Conservation (phyloP, 2,329 filamentous ascomycete genomes). For the Botryotinia convoluta region DNA sequence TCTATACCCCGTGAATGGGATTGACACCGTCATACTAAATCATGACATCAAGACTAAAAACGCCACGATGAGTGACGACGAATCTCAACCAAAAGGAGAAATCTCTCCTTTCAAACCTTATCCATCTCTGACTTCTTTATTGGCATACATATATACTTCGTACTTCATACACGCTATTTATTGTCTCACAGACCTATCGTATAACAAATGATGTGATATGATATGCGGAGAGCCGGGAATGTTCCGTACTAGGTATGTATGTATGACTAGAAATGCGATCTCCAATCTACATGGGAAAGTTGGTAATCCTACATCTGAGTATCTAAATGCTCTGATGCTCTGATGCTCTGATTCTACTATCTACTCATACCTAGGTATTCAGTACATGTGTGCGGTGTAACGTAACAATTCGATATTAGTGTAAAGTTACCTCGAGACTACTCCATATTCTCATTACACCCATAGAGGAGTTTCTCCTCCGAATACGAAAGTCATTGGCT, state of each 20-base stretch:
- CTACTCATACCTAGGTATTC: not conserved
- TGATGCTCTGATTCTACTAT: not conserved
- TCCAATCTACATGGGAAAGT: not conserved
- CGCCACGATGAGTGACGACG: not conserved
- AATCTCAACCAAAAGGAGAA: not conserved
- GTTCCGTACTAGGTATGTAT: not conserved
- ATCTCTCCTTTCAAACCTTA: not conserved
- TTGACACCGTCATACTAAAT: not conserved
- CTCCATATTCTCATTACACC: not conserved
- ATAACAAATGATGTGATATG: not conserved
- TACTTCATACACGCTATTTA: not conserved
- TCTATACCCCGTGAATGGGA: not conserved
- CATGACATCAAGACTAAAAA: slow-evolving; percentile 4
- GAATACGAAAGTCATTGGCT: not conserved
- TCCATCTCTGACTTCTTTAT: not conserved
- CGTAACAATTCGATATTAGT: not conserved
- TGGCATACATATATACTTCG: not conserved
- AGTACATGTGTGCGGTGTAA: not conserved
- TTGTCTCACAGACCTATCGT: not conserved
- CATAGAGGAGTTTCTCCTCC: not conserved
- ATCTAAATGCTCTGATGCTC: not conserved
- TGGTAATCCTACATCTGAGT: not conserved
- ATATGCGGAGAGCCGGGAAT: not conserved
- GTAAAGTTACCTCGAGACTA: no score
- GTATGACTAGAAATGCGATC: not conserved